Evolutionary conservation across 495 filamentous ascomycete species (phyloP).

Genomic region (Staphylotrichum longicolle): DNA sequence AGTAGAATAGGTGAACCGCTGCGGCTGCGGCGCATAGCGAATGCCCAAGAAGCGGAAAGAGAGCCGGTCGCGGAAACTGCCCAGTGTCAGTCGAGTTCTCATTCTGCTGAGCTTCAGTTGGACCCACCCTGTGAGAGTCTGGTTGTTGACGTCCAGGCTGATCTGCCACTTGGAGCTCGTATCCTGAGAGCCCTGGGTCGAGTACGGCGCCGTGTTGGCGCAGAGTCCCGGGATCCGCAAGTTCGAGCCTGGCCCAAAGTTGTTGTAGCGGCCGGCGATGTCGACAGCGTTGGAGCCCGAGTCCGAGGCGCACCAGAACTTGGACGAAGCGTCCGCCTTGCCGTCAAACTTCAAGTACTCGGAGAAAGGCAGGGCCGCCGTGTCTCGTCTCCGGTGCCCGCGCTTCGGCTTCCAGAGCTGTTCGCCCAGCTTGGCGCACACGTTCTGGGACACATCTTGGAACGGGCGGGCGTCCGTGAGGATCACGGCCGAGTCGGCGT

Average conservation of each 20-base stretch:
- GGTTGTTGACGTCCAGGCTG: constrained; percentile 42
- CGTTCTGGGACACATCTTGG: neutral
- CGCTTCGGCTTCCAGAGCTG: constrained; percentile 41
- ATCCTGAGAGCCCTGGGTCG: constrained; percentile 39
- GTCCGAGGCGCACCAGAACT: constrained; percentile 39
- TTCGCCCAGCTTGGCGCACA: constrained; percentile 38
- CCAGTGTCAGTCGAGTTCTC: neutral
- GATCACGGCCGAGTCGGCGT: constrained; percentile 42
- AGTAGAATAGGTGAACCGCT: constrained; percentile 42
- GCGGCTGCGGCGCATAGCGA: constrained; percentile 41
- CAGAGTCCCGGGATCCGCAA: constrained; percentile 39
- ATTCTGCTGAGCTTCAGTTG: neutral
- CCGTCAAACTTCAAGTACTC: constrained; percentile 41
- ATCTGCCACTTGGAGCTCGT: constrained; percentile 45
- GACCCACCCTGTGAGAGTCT: constrained; percentile 44
- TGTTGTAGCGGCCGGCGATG: constrained; percentile 2
- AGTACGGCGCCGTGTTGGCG: constrained; percentile 48
- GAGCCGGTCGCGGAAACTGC: constrained; percentile 49
- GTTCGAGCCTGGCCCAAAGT: neutral
- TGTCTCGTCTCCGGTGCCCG: constrained; percentile 22
- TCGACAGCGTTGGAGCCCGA: constrained; percentile 15
- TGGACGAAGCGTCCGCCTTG: constrained; percentile 21
- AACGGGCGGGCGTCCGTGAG: constrained; percentile 34
- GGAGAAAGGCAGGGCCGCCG: constrained; percentile 34
- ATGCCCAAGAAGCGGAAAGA: constrained; percentile 52